phyloP scores from a whole-genome alignment of 768 basidiomycete genomes.

The Steccherinum ochraceum region DNA sequence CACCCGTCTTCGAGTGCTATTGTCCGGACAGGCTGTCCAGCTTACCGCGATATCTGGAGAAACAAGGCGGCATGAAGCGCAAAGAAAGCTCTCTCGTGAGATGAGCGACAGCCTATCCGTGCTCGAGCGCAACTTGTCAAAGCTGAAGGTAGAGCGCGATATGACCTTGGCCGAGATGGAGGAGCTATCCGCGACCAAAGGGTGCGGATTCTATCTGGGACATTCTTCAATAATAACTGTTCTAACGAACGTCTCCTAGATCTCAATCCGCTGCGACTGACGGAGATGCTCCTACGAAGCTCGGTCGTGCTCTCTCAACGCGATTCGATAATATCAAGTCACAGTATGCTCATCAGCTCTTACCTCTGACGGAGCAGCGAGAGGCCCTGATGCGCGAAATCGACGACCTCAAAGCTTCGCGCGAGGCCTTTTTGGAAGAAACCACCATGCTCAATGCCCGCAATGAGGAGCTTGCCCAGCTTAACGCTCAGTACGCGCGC shows the following conservation, averaged over 20 bases:
- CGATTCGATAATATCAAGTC: constrained; percentile 83
- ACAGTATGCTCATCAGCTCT: constrained; percentile 83
- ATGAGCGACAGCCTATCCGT: constrained; percentile 67
- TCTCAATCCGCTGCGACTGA: constrained; percentile 1
- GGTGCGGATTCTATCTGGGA: constrained; percentile 42
- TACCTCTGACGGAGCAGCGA: constrained; percentile 76
- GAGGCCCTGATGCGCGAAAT: constrained; percentile 79
- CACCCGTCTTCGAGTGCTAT: constrained; percentile 71
- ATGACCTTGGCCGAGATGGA: constrained; percentile 91
- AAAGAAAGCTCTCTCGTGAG: constrained; percentile 75
- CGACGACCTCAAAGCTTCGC: constrained; percentile 75
- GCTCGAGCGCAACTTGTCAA: constrained; percentile 82
- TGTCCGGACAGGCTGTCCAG: constrained; percentile 85
- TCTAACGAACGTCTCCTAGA: neutral
- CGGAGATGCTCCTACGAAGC: constrained; percentile 17
- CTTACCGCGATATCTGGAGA: constrained; percentile 84
- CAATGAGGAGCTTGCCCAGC: constrained; percentile 88
- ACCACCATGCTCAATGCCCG: constrained; percentile 84
- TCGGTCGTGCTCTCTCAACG: constrained; percentile 67
- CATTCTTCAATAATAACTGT: neutral
- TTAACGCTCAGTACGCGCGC: constrained; percentile 76
- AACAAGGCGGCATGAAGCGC: constrained; percentile 67
- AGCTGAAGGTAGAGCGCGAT: constrained; percentile 84
- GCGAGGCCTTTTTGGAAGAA: constrained; percentile 87
- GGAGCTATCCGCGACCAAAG: constrained; percentile 71